Evolutionary conservation across 768 basidiomycete species (phyloP).

Genomic region (Boletus sp.): DNA sequence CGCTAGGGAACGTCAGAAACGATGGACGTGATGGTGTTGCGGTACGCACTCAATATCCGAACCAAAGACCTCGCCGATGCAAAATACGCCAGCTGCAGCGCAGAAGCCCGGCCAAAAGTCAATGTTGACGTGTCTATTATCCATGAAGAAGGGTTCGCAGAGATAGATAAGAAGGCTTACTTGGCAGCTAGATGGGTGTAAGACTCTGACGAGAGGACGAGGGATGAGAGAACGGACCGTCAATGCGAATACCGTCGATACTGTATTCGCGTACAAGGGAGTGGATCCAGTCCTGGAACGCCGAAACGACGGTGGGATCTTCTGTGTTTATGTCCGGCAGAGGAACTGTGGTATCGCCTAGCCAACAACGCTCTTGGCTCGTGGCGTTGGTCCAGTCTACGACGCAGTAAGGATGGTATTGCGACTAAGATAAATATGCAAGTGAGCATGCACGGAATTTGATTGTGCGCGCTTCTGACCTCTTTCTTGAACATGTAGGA

Average conservation of each 20-base stretch:
- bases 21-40: neutral
- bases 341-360: constrained; percentile 72
- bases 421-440: constrained; percentile 38
- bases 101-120: constrained; percentile 78
- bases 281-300: constrained; percentile 67
- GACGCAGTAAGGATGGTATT: constrained; percentile 77
- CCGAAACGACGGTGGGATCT: constrained; percentile 56
- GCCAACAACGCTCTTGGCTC: constrained; percentile 76
- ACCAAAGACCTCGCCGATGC: constrained; percentile 77
- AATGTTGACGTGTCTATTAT: constrained; percentile 58
- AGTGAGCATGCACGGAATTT: neutral
- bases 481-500: constrained; percentile 64
- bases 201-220: neutral
- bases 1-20: constrained; percentile 35
- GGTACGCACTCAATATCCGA: constrained; percentile 45
- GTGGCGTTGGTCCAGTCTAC: constrained; percentile 68
- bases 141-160: neutral
- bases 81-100: constrained; percentile 74
- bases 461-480: constrained; percentile 32
- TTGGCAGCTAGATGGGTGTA: constrained; percentile 28
- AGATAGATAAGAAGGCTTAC: constrained; percentile 16
- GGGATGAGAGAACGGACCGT: constrained; percentile 39
- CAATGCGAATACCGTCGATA: constrained; percentile 87
- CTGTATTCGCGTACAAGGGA: constrained; percentile 64
- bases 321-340: constrained; percentile 79